A percentile compares a stretch with the other conserved stretches of the same genome.
phyloP scores from a whole-genome alignment of 116 monocot genomes.

The Papilionanthe hybrid region DNA sequence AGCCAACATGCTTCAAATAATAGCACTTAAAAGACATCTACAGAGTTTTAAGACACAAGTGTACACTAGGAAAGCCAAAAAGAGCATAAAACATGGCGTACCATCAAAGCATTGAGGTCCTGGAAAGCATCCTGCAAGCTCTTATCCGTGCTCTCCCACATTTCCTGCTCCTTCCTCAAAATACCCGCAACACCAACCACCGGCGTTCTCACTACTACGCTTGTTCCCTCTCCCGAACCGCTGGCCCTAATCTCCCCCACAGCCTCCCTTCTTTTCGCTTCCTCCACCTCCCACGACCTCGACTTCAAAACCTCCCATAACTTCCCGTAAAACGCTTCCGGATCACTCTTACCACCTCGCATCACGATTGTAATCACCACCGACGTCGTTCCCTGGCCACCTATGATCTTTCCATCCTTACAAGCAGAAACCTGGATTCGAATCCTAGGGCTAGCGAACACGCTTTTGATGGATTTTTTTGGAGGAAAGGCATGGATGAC shows the following conservation, averaged over 20 bases:
- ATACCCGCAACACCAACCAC: conserved; percentile 89
- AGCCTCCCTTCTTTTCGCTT: conserved; percentile 2
- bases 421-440: conserved; percentile 43
- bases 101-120: conserved; percentile 93
- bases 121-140: conserved; percentile 91
- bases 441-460: conserved; percentile 58
- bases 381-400: conserved; percentile 28
- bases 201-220: conserved; percentile 40
- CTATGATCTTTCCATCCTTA: conserved; percentile 13
- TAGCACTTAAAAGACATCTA: neutral
- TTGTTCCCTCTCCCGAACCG: conserved; percentile 5
- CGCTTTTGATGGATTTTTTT: conserved; percentile 53
- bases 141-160: conserved; percentile 92
- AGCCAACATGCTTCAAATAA: neutral
- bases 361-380: conserved; percentile 41
- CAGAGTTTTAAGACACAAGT: neutral
- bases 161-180: conserved; percentile 93
- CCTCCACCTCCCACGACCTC: conserved; percentile 50
- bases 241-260: neutral
- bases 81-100: conserved; percentile 10
- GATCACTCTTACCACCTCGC: conserved; percentile 42
- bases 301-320: conserved; percentile 42
- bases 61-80: neutral
- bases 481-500: conserved; percentile 54
- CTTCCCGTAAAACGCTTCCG: conserved; percentile 19